A percentile compares a stretch with the other conserved stretches of the same genome.
These are phyloP conservation scores for Pichia membranifaciens DNA, from an alignment of 805 yeast species.

Conservation along the genomic window DNA sequence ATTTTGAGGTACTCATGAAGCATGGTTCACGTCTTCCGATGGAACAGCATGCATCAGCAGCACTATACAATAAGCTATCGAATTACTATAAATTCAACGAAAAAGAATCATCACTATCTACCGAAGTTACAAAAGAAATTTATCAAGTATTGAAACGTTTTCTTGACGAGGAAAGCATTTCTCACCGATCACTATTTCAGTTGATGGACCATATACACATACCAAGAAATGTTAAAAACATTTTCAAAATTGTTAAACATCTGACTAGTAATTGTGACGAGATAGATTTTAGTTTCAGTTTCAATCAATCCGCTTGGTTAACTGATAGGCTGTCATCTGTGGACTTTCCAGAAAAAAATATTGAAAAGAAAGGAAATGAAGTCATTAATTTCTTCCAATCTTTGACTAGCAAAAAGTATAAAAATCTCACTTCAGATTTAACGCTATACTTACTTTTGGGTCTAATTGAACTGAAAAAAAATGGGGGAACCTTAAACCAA, in stretches of 20 bases:
- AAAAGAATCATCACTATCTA: background rate
- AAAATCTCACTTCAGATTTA: slow-evolving; percentile 1
- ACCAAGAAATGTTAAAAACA: slow-evolving; percentile 9
- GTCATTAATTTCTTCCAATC: slow-evolving; percentile 5
- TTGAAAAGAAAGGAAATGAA: background rate
- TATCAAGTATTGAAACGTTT: slow-evolving; percentile 1
- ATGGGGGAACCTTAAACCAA: background rate
- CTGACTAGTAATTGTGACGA: slow-evolving; percentile 1
- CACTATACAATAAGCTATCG: background rate
- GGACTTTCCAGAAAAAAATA: background rate
- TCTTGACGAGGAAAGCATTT: background rate
- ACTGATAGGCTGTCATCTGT: background rate
- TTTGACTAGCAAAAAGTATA: background rate
- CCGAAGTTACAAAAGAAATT: slow-evolving; percentile 3
- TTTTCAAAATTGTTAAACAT: slow-evolving; percentile 8
- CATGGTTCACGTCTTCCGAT: background rate
- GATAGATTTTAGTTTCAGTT: background rate
- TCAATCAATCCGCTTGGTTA: background rate
- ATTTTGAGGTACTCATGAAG: background rate
- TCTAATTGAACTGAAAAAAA: slow-evolving; percentile 6
- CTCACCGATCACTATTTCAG: slow-evolving; percentile 2
- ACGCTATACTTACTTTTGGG: slow-evolving; percentile 11
- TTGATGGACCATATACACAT: slow-evolving; percentile 1
- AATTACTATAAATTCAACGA: background rate
- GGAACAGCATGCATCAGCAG: background rate